Base-by-base conservation (phyloP, 805 yeast species). In the Barnettozyma californica region DNA sequence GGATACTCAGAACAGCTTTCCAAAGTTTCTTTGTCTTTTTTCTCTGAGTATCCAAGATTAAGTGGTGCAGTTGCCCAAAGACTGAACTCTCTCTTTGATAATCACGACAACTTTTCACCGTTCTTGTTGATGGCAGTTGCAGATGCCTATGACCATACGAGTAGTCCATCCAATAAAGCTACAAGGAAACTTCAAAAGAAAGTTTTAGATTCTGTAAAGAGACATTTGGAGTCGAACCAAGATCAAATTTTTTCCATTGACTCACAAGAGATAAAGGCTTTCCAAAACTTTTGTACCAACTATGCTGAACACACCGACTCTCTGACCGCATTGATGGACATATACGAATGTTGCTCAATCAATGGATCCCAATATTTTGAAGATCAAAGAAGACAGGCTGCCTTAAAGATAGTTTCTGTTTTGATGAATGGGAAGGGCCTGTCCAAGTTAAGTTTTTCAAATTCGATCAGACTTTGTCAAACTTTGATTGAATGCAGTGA, bases 1-100 rank as follows among this genome's bases (percentile, higher is more conserved):
- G 56, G 55, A 2, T 53, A 50, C 26, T 56, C 46, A 48, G 35
- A 46, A 20, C 42, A 51, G 44, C 41, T 50, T 47, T 39, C 16
- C 18, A 31, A 29, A 13, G 29, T 37, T 10, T 36, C 25, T 11
- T 26, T 25, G 4, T 26, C 44, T 20, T 33, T 47, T 33, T 11
- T 42, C 4, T 18, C 29, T 2, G 47, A 41, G 42, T 43, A 26
- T 44, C 43, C 23, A 4, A 14, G 11, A 11, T 26, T 44, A 41
- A 37, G 2, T 42, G 52, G 9, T 7, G 37, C 20, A 34, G 45
- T 39, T 18, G 20, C 46, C 26, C 34, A 44, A 11, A 14, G 41
- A 14, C n/a, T 54, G 9, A 37, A 48, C 4, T 31, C 34, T 6
- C 34, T 44, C 16, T 38, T 56, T 18, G 39, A 47, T 10, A 35